Evolutionary conservation across 495 filamentous ascomycete species (phyloP), one percentile per base, ranked within the genome.

Genomic region (Penicillium argentinense): DNA sequence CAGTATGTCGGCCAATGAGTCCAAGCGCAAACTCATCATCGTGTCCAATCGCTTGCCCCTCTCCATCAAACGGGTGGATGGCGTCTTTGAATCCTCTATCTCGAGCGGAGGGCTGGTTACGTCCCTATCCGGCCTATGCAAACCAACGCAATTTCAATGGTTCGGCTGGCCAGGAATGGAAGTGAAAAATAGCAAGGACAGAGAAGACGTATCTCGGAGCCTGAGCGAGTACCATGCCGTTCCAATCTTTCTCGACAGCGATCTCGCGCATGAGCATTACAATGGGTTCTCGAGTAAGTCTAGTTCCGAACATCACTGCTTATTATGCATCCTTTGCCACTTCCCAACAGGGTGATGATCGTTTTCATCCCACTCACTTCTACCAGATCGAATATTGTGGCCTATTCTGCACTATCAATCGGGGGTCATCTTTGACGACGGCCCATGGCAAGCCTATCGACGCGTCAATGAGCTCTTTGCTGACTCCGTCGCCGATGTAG

Each of bases 331-430:
- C n/a, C n/a, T n/a, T n/a, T n/a, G n/a, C n/a, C n/a, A n/a, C n/a
- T n/a, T n/a, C n/a, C n/a, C n/a, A n/a, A n/a, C n/a, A n/a, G n/a
- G n/a, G n/a, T n/a, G n/a, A n/a, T n/a, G n/a, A n/a, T n/a, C n/a
- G n/a, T n/a, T n/a, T n/a, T n/a, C n/a, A n/a, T n/a, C n/a, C n/a
- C n/a, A n/a, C n/a, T n/a, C n/a, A n/a, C n/a, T n/a, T n/a, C n/a
- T n/a, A n/a, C n/a, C 56, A 93, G 91, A 97, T 64, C 88, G 87
- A 1, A 95, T 95, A 53, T 80, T 96, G 23, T 97, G 92, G 92
- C 92, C 92, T 3, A 82, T 95, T 9, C 90, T 97, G 61, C 92
- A 96, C 72, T 97, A 96, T 67, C 91, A 96, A 60, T 88, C 90
- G 9, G 90, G 89, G 39, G 89, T 96, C 41, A 86, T 80, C 26